phyloP scores from a whole-genome alignment of 169 alveolate genomes.

The Plasmodium knowlesi region DNA sequence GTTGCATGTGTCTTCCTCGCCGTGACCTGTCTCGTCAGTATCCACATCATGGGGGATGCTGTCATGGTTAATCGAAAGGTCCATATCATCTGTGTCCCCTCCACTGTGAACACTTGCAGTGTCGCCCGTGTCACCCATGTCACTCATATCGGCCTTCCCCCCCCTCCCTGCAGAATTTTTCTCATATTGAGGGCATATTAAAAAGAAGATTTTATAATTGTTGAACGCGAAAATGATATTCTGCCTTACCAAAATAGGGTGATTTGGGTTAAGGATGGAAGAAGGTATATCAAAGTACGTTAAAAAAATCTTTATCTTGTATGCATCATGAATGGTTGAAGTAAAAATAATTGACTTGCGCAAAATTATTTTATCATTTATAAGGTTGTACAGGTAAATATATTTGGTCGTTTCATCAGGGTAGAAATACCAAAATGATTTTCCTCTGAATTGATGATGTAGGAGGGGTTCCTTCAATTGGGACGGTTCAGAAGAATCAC shows the following conservation, averaged over 20 bases:
- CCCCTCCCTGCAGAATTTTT: neutral
- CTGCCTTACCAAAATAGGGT: slow-evolving; percentile 44
- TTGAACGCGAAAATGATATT: slow-evolving; percentile 35
- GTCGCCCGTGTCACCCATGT: neutral
- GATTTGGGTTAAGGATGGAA: slow-evolving; percentile 48
- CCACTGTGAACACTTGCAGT: too few relatives aligned
- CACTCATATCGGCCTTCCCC: neutral
- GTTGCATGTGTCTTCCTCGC: slow-evolving; percentile 66
- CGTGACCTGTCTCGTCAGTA: neutral
- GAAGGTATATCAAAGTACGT: slow-evolving; percentile 46
- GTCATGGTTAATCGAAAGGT: neutral
- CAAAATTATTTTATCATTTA: slow-evolving; percentile 20
- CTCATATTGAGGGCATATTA: slow-evolving; percentile 65
- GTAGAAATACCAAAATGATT: slow-evolving; percentile 36
- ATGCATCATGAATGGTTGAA: slow-evolving; percentile 19
- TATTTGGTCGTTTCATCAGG: slow-evolving; percentile 49
- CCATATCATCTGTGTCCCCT: neutral
- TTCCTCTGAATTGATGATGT: slow-evolving; percentile 9
- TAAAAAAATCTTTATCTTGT: slow-evolving; percentile 45
- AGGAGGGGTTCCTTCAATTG: neutral
- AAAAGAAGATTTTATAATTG: slow-evolving; percentile 27
- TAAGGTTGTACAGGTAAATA: slow-evolving; percentile 25
- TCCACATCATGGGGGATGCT: neutral
- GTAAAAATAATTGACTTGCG: slow-evolving; percentile 57
- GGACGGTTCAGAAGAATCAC: neutral